These are phyloP conservation scores for Orbilia blumenaviensis DNA, from an alignment of 2,329 filamentous ascomycete species.

Conservation along the genomic window DNA sequence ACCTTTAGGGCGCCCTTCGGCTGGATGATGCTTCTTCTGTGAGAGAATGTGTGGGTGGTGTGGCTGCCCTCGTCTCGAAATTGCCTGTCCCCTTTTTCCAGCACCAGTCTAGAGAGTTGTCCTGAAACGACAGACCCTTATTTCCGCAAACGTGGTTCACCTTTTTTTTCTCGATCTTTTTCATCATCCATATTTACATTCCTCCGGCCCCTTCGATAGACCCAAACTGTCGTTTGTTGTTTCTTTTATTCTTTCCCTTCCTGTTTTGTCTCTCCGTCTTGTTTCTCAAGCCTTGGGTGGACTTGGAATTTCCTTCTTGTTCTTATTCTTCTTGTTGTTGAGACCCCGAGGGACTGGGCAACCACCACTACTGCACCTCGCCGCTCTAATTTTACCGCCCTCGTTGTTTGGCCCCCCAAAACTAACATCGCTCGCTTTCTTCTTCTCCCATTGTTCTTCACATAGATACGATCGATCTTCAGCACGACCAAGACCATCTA, in stretches of 20 bases:
- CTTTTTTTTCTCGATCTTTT: conserved; percentile 40
- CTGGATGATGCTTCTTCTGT: conserved; percentile 52
- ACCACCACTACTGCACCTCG: conserved; percentile 10
- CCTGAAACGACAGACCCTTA: conserved; percentile 53
- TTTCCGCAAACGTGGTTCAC: conserved; percentile 53
- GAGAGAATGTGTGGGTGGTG: conserved; percentile 50
- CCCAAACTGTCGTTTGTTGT: conserved; percentile 1
- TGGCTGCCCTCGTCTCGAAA: conserved; percentile 53
- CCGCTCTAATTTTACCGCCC: background rate
- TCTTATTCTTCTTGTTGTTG: conserved; percentile 17
- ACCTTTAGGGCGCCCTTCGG: conserved; percentile 27
- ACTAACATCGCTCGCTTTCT: conserved; percentile 27
- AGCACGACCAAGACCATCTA: conserved; percentile 76
- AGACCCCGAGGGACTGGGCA: background rate
- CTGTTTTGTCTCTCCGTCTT: conserved; percentile 13
- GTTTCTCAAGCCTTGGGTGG: conserved; percentile 29
- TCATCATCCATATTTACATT: conserved; percentile 45
- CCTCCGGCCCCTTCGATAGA: conserved; percentile 48
- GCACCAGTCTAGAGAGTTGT: conserved; percentile 38
- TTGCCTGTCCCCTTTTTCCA: conserved; percentile 49
- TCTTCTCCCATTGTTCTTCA: conserved; percentile 6
- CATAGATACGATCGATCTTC: conserved; percentile 91
- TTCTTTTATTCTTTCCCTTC: conserved; percentile 9
- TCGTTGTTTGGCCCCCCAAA: background rate
- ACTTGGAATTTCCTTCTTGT: conserved; percentile 22